Conservation (phyloP, 768 basidiomycete species). For the Boletus subparvulus region DNA sequence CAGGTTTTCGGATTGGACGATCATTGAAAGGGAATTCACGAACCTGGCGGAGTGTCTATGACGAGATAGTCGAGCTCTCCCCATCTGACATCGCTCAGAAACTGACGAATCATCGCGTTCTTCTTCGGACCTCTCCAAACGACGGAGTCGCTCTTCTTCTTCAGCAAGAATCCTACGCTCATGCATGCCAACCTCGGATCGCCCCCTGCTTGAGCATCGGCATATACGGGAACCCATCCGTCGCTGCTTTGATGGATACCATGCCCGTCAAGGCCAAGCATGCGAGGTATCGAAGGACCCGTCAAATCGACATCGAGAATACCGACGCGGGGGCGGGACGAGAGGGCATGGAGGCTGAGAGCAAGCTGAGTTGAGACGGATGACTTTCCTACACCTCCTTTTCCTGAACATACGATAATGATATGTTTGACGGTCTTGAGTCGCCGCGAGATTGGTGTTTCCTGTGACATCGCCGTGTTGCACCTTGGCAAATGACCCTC, state of each 20-base stretch:
- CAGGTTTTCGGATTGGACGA: slow-evolving; percentile 1
- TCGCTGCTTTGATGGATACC: slow-evolving; percentile 90
- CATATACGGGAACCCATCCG: slow-evolving; percentile 98
- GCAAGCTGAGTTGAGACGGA: slow-evolving; percentile 92
- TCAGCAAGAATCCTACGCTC: slow-evolving; percentile 94
- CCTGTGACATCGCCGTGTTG: slow-evolving; percentile 30
- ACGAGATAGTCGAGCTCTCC: slow-evolving; percentile 90
- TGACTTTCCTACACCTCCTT: slow-evolving; percentile 99
- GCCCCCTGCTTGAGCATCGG: slow-evolving; percentile 56
- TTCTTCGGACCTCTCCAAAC: slow-evolving; percentile 99
- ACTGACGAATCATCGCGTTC: slow-evolving; percentile 97
- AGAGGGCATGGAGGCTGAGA: slow-evolving; percentile 73
- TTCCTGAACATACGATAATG: slow-evolving; percentile 92
- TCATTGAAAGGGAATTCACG: slow-evolving; percentile 22
- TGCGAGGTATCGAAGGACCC: slow-evolving; percentile 91
- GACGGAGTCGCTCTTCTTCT: slow-evolving; percentile 87
- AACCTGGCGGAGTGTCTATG: slow-evolving; percentile 96
- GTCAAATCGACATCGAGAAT: slow-evolving; percentile 93
- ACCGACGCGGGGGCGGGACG: slow-evolving; percentile 71
- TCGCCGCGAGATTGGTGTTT: slow-evolving; percentile 68
- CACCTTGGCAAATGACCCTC: too few relatives aligned
- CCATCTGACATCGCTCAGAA: slow-evolving; percentile 93
- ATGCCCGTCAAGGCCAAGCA: slow-evolving; percentile 87
- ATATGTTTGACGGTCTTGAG: slow-evolving; percentile 76
- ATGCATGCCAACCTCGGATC: slow-evolving; percentile 82